Evolutionary conservation across 306 rosid genomes (phyloP), one percentile per base, ranked within the genome.

Genomic region (Cicer cuneatum): DNA sequence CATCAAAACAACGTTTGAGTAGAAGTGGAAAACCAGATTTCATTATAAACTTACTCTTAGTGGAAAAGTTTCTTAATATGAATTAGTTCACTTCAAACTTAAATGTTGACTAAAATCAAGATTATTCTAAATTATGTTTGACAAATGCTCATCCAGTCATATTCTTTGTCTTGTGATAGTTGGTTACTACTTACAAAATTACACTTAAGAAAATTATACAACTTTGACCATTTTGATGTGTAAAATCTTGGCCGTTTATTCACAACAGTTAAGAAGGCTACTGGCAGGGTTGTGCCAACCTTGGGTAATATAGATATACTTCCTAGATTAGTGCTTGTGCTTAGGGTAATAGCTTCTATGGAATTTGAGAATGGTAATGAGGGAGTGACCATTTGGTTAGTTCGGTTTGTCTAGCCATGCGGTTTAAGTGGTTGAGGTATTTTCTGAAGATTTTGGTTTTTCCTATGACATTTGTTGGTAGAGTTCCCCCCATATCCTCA

Each of bases 361-460:
- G 62, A 24, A 9, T 49, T 49, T 67, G 43, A 57, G 43, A 61
- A 40, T 69, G 37, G 15, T 39, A 18, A 35, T n/a, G 35, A 71
- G 49, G 72, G 62, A 35, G 29, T 71, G 14, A 49, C 5, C 12
- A n/a, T 13, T 54, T 45, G 49, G 57, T 4, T 3, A 45, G 64
- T 21, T 56, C 5, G 1, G 56, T 68, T 2, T 81, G 19, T 69
- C 29, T 66, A 53, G 73, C 72, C 37, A 45, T 81, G 69, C 62
- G 41, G 37, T 65, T 46, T 29, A 46, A 43, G 66, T 70, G 69
- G 38, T 56, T 71, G 74, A 35, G n/a, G 53, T 53, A 65, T 75
- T 69, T 64, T 76, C 24, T 2, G 16, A 63, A 16, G 48, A 53
- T 53, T 33, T 39, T 21, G 51, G 19, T 41, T 41, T 41, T 64